Base-by-base conservation (phyloP, 2,329 filamentous ascomycete species). In the Apiospora aurea region DNA sequence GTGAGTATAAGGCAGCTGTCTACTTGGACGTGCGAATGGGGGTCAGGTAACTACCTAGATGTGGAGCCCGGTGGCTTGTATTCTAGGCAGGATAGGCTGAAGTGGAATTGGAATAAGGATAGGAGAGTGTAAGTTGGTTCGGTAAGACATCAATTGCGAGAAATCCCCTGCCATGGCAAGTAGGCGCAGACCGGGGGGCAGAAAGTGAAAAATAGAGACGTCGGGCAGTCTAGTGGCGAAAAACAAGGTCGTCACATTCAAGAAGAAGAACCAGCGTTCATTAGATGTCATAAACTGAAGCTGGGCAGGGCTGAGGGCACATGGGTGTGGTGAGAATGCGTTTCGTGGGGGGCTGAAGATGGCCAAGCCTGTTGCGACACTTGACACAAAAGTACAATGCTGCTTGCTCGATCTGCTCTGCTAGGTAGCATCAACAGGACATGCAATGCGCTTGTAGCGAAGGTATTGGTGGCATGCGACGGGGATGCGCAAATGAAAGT, bases 1-100 rank as follows among this genome's bases (percentile, higher is more conserved):
- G 5, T 61, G 18, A 41, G 57, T 64, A 64, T 64, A 64, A 64
- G 57, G 57, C 57, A 64, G 57, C n/a, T 41, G 57, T 41, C 7
- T 2, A 64, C 29, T 41, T 38, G 34, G n/a, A 41, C 18, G 3
- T 41, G 34, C 5, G 34, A 64, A 64, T 18, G 57, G 57, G 57
- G 57, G 21, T 14, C 34, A 41, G 57, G 34, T 64, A 21, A 64
- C 21, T 41, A 21, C 34, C 57, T 29, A 38, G 34, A 13, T 38
- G 34, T 38, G 34, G 57, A 21, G 21, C 29, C 34, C 34, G 13
- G 57, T n/a, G 57, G 57, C 57, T 41, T 38, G 57, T 64, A 13
- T 41, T 64, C 18, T 64, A 64, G 57, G 34, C 57, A 64, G 34
- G 57, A 41, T 7, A 64, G 34, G 29, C 21, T n/a, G 18, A 24